These are phyloP conservation scores for Neurospora sp. DNA, from an alignment of 495 filamentous ascomycete species.

Conservation along the genomic window DNA sequence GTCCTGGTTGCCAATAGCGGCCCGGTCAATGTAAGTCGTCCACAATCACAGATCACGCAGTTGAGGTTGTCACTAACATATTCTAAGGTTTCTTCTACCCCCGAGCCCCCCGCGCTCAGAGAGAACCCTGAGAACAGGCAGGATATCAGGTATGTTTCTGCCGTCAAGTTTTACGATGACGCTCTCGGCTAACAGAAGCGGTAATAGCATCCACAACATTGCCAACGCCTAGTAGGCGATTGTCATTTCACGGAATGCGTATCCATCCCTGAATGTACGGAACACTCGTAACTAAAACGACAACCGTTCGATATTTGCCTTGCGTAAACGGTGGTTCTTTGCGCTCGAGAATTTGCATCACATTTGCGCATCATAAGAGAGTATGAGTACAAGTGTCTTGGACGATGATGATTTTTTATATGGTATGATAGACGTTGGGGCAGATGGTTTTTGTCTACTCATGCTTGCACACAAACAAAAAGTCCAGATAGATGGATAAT, in stretches of 20 bases:
- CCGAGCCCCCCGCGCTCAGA: neutral
- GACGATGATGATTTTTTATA: neutral
- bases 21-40: slow-evolving; percentile 10
- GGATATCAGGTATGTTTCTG: slow-evolving; percentile 11
- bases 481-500: neutral
- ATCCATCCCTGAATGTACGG: neutral
- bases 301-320: neutral
- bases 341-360: neutral
- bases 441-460: neutral
- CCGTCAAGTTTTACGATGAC: neutral
- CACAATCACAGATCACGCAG: neutral
- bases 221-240: slow-evolving; percentile 1
- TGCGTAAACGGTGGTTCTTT: neutral
- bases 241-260: neutral
- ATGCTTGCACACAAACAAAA: neutral
- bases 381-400: neutral
- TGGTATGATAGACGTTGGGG: neutral
- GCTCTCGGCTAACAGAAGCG: neutral
- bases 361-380: neutral
- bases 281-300: neutral
- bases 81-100: neutral
- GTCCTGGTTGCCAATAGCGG: slow-evolving; percentile 11
- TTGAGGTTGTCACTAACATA: neutral
- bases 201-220: neutral
- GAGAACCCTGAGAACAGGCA: slow-evolving; percentile 14